Evolutionary conservation across 1,139 yeast species (phyloP).

Genomic region (Suhomyces taliae): DNA sequence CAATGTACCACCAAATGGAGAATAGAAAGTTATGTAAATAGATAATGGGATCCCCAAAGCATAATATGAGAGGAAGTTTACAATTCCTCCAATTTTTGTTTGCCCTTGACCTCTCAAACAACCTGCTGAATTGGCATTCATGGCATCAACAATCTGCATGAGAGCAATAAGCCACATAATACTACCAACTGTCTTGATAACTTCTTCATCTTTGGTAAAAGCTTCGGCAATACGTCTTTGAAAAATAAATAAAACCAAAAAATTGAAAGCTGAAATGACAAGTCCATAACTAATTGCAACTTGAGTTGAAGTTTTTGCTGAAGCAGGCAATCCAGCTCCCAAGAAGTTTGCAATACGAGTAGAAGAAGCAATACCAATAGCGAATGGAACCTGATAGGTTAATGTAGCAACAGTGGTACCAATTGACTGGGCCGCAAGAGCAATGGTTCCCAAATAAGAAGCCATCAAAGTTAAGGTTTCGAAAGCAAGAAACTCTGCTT

Average conservation of each 20-base stretch:
- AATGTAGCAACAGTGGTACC: slow-evolving; percentile 56
- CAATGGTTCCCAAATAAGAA: slow-evolving; percentile 53
- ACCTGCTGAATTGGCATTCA: slow-evolving; percentile 61
- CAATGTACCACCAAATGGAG: slow-evolving; percentile 43
- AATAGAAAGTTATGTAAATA: slow-evolving; percentile 47
- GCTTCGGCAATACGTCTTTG: slow-evolving; percentile 36
- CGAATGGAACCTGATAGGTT: slow-evolving; percentile 57
- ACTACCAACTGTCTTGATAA: slow-evolving; percentile 37
- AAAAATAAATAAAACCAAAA: slow-evolving; percentile 38
- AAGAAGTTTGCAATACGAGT: slow-evolving; percentile 60
- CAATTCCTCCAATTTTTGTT: slow-evolving; percentile 59
- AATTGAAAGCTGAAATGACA: slow-evolving; percentile 42
- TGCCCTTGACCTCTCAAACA: slow-evolving; percentile 62
- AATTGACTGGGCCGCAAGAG: slow-evolving; percentile 59
- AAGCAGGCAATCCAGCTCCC: slow-evolving; percentile 51
- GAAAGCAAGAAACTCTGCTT: slow-evolving; percentile 72
- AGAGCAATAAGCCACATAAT: slow-evolving; percentile 55
- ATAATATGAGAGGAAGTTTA: slow-evolving; percentile 53
- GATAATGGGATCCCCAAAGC: slow-evolving; percentile 54
- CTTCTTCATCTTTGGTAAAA: slow-evolving; percentile 44
- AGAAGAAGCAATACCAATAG: slow-evolving; percentile 59
- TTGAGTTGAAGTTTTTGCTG: slow-evolving; percentile 47
- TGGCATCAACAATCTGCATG: slow-evolving; percentile 57
- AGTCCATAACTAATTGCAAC: slow-evolving; percentile 49
- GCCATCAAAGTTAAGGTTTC: slow-evolving; percentile 69